Evolutionary conservation across 768 basidiomycete genomes (phyloP).

Genomic region (Leccinum longicurvipes): DNA sequence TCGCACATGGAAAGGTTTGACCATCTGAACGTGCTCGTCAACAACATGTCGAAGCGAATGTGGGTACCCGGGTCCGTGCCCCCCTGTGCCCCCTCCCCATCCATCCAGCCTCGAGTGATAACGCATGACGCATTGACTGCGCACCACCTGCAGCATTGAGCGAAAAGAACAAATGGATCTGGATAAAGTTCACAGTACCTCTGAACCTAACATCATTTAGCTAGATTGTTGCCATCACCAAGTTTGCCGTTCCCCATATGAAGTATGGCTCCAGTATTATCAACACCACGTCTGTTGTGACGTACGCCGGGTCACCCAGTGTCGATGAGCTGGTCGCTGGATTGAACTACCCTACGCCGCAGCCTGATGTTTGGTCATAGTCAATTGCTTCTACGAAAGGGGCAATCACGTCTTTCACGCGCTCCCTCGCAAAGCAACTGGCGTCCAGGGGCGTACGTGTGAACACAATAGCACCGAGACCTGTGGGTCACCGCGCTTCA

Average conservation of each 20-base stretch:
- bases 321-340: constrained; percentile 23
- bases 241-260: constrained; percentile 55
- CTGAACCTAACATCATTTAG: constrained; percentile 54
- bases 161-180: constrained; percentile 48
- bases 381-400: constrained; percentile 64
- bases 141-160: constrained; percentile 32
- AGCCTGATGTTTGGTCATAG: constrained; percentile 17
- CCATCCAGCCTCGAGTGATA: not conserved
- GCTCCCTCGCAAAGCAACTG: constrained; percentile 50
- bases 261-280: constrained; percentile 57
- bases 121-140: not conserved
- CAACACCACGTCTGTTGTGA: constrained; percentile 56
- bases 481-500: constrained; percentile 59
- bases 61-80: not conserved
- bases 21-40: constrained; percentile 54
- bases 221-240: constrained; percentile 53
- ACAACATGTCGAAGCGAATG: constrained; percentile 51
- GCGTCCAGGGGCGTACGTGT: constrained; percentile 57
- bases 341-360: constrained; percentile 3
- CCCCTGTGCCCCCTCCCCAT: too few species aligned
- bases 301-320: constrained; percentile 34
- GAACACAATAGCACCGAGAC: constrained; percentile 50
- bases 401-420: constrained; percentile 55
- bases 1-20: constrained; percentile 45
- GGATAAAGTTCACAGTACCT: constrained; percentile 51